Base-by-base conservation (phyloP, 441 rosid species). In the Geranium incanum region DNA sequence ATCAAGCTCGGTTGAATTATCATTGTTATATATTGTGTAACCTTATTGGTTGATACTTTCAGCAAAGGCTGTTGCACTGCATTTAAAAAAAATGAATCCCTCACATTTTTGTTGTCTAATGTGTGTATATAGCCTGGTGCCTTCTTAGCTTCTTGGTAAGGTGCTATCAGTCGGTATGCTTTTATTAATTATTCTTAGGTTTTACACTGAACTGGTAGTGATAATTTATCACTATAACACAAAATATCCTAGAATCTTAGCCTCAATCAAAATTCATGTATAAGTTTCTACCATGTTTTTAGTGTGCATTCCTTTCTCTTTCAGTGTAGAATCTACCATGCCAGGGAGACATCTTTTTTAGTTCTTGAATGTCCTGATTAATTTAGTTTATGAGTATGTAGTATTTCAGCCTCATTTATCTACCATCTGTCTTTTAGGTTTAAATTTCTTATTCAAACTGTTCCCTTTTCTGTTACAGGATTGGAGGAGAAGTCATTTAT, bases 401-500 rank as follows among this genome's bases (percentile, higher is more conserved):
- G 33, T 28, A 28, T 28, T 28, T 28, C 33, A 28, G 33, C 33
- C 33, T 28, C 33, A 28, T 28, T 28, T 28, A 28, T 28, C 33
- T 28, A 28, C 33, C 33, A 28, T 13, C 19, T 74, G 38, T 67
- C 52, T 13, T 45, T 8, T n/a, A 52, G 36, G 62, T 18, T 28
- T 28, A 36, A 15, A 41, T 71, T 15, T 1, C 41, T 36, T 28
- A 70, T 21, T 65, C n/a, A 11, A 11, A 23, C 3, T 68, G 13
- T 18, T 48, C 74, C 36, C 13, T 68, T 72, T 60, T 55, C 68
- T 69, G 71, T 68, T 77, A 59, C 91, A 92, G 98, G 93, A 70
- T 59, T 84, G 63, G 90, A 83, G 59, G 90, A 83, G 70, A 93
- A 90, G 76, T 75, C 81, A 36, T 81, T 74, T 79, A 78, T 69